Conservation (phyloP, 2,329 filamentous ascomycete genomes). For the Herpotrichia juniperi region DNA sequence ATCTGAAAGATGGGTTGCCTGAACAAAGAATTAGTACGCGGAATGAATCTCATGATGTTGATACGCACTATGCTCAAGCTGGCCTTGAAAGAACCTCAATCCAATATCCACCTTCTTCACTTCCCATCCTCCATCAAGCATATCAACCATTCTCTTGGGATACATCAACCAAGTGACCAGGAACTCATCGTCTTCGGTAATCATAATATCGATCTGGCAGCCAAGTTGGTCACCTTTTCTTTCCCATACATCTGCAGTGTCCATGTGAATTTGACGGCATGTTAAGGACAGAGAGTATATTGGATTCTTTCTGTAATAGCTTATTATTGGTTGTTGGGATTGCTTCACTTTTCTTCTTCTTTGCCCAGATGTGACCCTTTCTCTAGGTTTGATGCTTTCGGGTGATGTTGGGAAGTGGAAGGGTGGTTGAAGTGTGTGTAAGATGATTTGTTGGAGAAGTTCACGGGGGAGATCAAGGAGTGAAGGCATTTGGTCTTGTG, state of each 20-base stretch:
- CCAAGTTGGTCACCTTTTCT: not conserved
- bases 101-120: too few species aligned
- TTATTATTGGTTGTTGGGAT: too few species aligned
- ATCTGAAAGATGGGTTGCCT: too few species aligned
- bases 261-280: not conserved
- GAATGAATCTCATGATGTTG: too few species aligned
- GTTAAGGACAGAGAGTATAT: not conserved
- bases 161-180: not conserved
- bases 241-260: not conserved
- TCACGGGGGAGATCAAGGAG: not conserved
- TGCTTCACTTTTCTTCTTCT: too few species aligned
- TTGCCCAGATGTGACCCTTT: too few species aligned
- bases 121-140: too few species aligned
- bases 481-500: not conserved
- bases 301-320: too few species aligned
- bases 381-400: too few species aligned
- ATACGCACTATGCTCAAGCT: too few species aligned
- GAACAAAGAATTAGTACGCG: too few species aligned
- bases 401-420: not conserved
- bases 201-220: not conserved
- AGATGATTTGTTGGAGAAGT: not conserved
- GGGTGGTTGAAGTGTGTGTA: not conserved
- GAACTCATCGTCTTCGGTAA: not conserved
- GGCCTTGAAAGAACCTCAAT: too few species aligned
- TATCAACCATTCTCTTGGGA: not conserved